Evolutionary conservation across 2,329 filamentous ascomycete species (phyloP), one percentile per base, ranked within the genome.

Genomic region (Xylaria sp.): DNA sequence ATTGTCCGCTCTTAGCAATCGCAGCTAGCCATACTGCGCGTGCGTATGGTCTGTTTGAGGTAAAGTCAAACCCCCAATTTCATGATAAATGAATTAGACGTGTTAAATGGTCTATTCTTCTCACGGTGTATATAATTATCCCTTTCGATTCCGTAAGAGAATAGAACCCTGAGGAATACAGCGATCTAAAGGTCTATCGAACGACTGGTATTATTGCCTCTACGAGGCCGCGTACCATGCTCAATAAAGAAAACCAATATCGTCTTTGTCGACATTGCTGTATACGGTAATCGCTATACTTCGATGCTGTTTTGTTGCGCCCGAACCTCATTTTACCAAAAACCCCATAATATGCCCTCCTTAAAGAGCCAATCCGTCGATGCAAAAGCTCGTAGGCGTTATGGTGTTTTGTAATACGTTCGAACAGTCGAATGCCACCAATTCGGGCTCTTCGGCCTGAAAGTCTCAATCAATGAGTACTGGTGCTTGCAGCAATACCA

Each of bases 401-500:
- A 52, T 50, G 39, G 43, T 25, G 43, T 52, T 34, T 58, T 64
- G 13, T 20, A 59, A 23, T 43, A 52, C 12, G 18, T n/a, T 34
- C 65, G 50, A 2, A 57, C 50, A 6, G 57, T 43, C 18, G 50
- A 34, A 20, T 63, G 48, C 68, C 63, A 66, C 68, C 60, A 63
- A 10, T 30, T 66, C 6, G 50, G 52, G 5, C 48, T 59, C 41
- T 60, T 64, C 15, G 36, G 55, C 3, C 36, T 41, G 5, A 46
- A 25, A 6, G 28, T 56, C 20, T 59, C 10, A 5, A 20, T 34
- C n/a, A 65, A 34, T 12, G 32, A n/a, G 10, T 55, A 45, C 15
- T 66, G 66, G 25, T 66, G 30, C 30, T 53, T 62, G 60, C 69
- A 71, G 61, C 61, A 65, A 8, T 58, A 56, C 43, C 69, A 71